Evolutionary conservation across 2,329 filamentous ascomycete species (phyloP).

Genomic region (Venturia pyrina): DNA sequence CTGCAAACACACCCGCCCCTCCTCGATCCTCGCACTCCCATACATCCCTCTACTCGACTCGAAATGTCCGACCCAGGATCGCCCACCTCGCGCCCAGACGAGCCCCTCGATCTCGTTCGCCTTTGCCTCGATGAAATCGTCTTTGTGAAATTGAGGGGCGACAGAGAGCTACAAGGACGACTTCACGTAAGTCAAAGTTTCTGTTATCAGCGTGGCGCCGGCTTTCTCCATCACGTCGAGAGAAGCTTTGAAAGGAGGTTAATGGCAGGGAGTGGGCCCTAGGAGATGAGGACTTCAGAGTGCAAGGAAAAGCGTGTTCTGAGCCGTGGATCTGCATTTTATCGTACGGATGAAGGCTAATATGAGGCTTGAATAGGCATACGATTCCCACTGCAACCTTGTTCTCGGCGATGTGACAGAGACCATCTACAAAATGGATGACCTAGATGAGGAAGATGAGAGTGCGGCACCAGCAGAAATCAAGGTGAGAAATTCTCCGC

Average conservation of each 20-base stretch:
- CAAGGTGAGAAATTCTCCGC: not conserved
- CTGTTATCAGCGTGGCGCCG: too few relatives aligned
- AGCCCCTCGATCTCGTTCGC: constrained; percentile 92
- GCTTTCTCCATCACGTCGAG: too few relatives aligned
- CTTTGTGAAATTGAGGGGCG: constrained; percentile 92
- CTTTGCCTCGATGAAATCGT: constrained; percentile 92
- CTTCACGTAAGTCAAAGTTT: constrained; percentile 57
- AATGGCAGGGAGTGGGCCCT: too few relatives aligned
- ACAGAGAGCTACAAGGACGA: constrained; percentile 88
- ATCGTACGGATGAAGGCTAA: not conserved
- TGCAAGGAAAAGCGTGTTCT: not conserved
- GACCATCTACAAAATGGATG: constrained; percentile 88
- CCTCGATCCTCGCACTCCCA: not conserved
- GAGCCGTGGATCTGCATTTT: not conserved
- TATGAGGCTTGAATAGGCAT: constrained; percentile 53
- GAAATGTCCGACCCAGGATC: constrained; percentile 8
- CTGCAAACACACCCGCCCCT: not conserved
- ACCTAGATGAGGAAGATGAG: constrained; percentile 69
- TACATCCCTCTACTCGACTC: not conserved
- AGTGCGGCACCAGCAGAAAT: not conserved
- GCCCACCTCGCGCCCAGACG: constrained; percentile 53
- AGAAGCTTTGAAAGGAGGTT: too few relatives aligned
- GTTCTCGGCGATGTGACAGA: constrained; percentile 95
- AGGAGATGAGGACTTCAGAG: not conserved
- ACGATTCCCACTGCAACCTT: constrained; percentile 96